Conservation (phyloP, 2,329 filamentous ascomycete genomes). For the Ophiosphaerella narmari region DNA sequence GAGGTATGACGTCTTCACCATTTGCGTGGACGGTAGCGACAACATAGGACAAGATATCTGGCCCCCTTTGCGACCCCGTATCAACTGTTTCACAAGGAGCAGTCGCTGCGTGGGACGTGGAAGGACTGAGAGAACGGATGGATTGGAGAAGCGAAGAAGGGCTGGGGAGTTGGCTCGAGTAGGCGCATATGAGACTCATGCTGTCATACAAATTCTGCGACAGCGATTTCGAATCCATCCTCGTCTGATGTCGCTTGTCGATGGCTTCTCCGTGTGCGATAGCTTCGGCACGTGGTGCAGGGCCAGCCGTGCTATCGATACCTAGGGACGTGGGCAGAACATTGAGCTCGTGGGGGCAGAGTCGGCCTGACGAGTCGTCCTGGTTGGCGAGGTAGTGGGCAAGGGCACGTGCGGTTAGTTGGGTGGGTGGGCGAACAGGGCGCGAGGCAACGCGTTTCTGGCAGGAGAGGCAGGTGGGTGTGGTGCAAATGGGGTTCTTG, state of each 20-base stretch:
- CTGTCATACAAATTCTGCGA: constrained; percentile 61
- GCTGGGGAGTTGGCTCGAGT: constrained; percentile 38
- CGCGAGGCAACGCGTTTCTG: constrained; percentile 69
- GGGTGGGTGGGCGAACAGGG: constrained; percentile 77
- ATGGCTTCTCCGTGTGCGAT: constrained; percentile 15
- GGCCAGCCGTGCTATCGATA: constrained; percentile 18
- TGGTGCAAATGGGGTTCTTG: constrained; percentile 68
- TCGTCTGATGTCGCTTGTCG: constrained; percentile 30
- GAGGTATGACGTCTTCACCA: constrained; percentile 8
- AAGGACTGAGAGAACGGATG: constrained; percentile 15
- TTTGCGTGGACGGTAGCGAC: constrained; percentile 10
- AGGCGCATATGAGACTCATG: constrained; percentile 39
- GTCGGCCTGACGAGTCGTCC: constrained; percentile 71
- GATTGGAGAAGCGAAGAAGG: constrained; percentile 26
- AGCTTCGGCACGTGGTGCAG: constrained; percentile 5
- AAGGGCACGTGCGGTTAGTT: constrained; percentile 78
- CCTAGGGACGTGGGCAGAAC: constrained; percentile 35
- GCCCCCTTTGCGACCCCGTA: not conserved
- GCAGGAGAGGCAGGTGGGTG: constrained; percentile 79
- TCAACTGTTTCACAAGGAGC: not conserved
- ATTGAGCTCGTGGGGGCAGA: constrained; percentile 62
- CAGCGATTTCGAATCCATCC: constrained; percentile 65
- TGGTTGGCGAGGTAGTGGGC: constrained; percentile 81
- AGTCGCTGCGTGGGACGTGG: not conserved
- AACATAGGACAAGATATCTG: not conserved